Percentiles rank a stretch among this genome's conserved stretches.
Conservation (phyloP, 345 rosid species). For the Zanthoxylum bungeanum region DNA sequence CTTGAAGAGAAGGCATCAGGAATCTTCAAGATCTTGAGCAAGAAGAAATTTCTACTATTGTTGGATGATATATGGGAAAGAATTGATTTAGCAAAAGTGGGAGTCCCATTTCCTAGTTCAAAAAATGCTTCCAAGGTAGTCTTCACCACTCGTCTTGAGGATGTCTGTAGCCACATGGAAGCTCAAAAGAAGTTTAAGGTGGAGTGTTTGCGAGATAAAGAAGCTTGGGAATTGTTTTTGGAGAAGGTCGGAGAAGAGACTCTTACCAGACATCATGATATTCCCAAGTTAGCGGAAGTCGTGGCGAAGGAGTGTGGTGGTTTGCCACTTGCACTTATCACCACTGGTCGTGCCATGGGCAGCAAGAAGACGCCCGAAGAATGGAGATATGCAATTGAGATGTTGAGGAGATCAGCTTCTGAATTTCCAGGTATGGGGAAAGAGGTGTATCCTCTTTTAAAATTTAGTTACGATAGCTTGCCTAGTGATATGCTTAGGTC, state of each 20-base stretch:
- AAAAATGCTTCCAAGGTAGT: constrained; percentile 15
- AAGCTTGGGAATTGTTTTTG: constrained; percentile 15
- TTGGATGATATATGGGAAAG: constrained; percentile 3
- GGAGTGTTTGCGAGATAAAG: neutral
- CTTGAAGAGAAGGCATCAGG: neutral
- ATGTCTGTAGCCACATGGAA: constrained; percentile 23
- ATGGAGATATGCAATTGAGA: neutral
- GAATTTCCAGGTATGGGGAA: neutral
- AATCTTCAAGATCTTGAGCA: neutral
- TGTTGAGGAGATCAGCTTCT: neutral
- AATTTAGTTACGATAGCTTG: constrained; percentile 6
- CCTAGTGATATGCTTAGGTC: neutral
- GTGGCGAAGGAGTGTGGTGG: neutral
- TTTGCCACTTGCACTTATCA: neutral
- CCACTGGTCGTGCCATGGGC: neutral
- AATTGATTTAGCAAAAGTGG: constrained; percentile 1
- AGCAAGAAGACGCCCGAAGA: neutral
- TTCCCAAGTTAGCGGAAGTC: neutral
- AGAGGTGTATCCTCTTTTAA: neutral
- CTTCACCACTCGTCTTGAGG: constrained; percentile 25
- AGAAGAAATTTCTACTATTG: constrained; percentile 19
- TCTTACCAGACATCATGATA: neutral
- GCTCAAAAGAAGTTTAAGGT: constrained; percentile 22
- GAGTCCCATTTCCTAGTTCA: constrained; percentile 19
- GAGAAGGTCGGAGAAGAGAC: constrained; percentile 19